These are phyloP conservation scores for Boletus subparvulus DNA, from an alignment of 768 basidiomycete species.

Conservation along the genomic window DNA sequence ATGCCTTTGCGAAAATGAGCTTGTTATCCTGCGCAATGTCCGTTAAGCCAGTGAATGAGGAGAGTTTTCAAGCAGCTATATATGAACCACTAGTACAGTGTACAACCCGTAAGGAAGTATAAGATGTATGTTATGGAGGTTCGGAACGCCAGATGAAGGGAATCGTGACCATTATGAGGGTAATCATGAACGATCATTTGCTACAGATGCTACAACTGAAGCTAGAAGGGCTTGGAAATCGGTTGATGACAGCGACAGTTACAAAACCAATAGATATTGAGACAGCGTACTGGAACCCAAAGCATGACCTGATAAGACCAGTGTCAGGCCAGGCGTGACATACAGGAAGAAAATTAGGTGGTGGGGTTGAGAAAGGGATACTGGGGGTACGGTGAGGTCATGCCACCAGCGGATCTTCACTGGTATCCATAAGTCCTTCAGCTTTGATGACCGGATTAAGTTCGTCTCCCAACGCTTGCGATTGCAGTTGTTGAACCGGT, in stretches of 20 bases:
- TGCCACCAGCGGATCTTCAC: slow-evolving; percentile 56
- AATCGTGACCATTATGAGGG: slow-evolving; percentile 35
- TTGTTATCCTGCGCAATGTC: slow-evolving; percentile 57
- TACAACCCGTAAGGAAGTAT: slow-evolving; percentile 38
- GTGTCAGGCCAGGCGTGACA: slow-evolving; percentile 7
- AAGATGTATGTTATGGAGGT: slow-evolving; percentile 37
- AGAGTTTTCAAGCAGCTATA: slow-evolving; percentile 22
- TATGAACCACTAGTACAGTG: slow-evolving; percentile 30
- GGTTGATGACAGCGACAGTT: slow-evolving; percentile 29
- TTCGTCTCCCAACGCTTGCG: slow-evolving; percentile 53
- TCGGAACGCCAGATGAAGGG: slow-evolving; percentile 26
- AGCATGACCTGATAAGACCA: slow-evolving; percentile 14
- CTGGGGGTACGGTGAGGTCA: slow-evolving; percentile 16
- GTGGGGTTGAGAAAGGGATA: not conserved
- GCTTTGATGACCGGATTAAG: slow-evolving; percentile 52
- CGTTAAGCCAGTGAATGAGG: slow-evolving; percentile 1
- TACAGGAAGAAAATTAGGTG: slow-evolving; percentile 8
- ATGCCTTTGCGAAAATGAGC: slow-evolving; percentile 74
- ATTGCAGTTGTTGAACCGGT: slow-evolving; percentile 49
- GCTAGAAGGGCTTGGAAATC: slow-evolving; percentile 20
- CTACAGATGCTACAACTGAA: slow-evolving; percentile 33
- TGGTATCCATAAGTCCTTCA: slow-evolving; percentile 66
- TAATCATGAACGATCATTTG: slow-evolving; percentile 36
- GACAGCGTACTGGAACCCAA: slow-evolving; percentile 25
- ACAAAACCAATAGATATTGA: slow-evolving; percentile 35